Evolutionary conservation across 2,329 filamentous ascomycete genomes (phyloP).

Genomic region (Ophiocordyceps camponoti-leonardi): DNA sequence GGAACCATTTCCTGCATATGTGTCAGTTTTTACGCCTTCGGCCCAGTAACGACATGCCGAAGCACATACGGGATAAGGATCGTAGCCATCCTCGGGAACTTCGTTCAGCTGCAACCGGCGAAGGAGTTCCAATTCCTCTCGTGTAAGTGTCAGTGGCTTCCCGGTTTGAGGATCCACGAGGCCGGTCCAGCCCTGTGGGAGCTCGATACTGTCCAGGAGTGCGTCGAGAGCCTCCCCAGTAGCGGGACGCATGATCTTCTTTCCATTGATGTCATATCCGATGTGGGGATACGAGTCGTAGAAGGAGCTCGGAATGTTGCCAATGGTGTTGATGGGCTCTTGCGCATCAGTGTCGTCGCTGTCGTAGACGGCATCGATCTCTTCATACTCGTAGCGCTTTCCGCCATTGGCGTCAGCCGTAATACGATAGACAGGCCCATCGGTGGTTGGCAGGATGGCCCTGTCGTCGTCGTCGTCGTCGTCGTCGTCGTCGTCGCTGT

Average conservation of each 20-base stretch:
- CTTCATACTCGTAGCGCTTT: slow-evolving; percentile 77
- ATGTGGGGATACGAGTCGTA: slow-evolving; percentile 98
- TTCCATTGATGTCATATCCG: slow-evolving; percentile 96
- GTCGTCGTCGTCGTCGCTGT: too few species aligned
- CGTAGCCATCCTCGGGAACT: slow-evolving; percentile 70
- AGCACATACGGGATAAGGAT: slow-evolving; percentile 63
- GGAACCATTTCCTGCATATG: slow-evolving; percentile 58
- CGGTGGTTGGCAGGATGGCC: neutral
- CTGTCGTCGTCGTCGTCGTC: too few species aligned
- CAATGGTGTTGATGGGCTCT: slow-evolving; percentile 75
- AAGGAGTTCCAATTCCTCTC: slow-evolving; percentile 77
- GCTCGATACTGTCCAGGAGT: slow-evolving; percentile 85
- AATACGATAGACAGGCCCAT: slow-evolving; percentile 19
- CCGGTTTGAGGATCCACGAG: slow-evolving; percentile 87
- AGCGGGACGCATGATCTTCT: slow-evolving; percentile 91
- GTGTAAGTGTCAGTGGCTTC: slow-evolving; percentile 73
- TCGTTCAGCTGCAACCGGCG: slow-evolving; percentile 82
- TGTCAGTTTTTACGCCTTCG: neutral
- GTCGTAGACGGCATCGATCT: slow-evolving; percentile 89
- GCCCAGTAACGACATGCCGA: neutral
- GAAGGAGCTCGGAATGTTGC: slow-evolving; percentile 82
- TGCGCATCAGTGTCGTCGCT: slow-evolving; percentile 84
- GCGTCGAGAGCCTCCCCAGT: slow-evolving; percentile 88
- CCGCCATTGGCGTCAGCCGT: slow-evolving; percentile 80
- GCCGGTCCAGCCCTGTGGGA: slow-evolving; percentile 95